Evolutionary conservation across 169 alveolate genomes (phyloP).

Genomic region (Plasmodium berghei): DNA sequence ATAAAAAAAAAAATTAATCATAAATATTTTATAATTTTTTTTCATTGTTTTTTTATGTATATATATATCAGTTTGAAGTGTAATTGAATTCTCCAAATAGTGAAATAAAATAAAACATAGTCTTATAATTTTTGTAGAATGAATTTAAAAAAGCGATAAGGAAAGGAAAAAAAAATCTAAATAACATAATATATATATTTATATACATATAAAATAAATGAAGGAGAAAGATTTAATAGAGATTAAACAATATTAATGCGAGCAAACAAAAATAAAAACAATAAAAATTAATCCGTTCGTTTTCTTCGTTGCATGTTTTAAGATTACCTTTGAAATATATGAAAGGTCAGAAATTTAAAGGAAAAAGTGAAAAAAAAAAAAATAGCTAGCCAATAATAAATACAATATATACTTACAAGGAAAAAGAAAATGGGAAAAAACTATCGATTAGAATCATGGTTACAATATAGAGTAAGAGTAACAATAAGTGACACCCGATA

Average conservation of each 20-base stretch:
- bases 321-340: not conserved
- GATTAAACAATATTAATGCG: not conserved
- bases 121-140: no score
- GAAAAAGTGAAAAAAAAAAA: slow-evolving; percentile 5
- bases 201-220: no score
- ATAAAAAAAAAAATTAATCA: not conserved
- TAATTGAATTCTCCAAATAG: no score
- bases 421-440: slow-evolving; percentile 84
- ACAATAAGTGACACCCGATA: slow-evolving; percentile 95
- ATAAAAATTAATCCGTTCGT: no score
- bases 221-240: slow-evolving; percentile 1
- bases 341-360: not conserved
- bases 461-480: slow-evolving; percentile 96
- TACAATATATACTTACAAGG: not conserved
- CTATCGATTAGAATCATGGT: slow-evolving; percentile 95
- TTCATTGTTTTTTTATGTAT: no score
- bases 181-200: no score
- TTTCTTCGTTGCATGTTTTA: no score
- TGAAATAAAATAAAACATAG: no score
- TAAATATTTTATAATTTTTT: not conserved
- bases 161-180: no score
- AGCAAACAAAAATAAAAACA: no score
- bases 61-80: no score
- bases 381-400: not conserved
- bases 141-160: no score